Conservation (phyloP, 2,329 filamentous ascomycete genomes). For the Fusarium bactridioides region DNA sequence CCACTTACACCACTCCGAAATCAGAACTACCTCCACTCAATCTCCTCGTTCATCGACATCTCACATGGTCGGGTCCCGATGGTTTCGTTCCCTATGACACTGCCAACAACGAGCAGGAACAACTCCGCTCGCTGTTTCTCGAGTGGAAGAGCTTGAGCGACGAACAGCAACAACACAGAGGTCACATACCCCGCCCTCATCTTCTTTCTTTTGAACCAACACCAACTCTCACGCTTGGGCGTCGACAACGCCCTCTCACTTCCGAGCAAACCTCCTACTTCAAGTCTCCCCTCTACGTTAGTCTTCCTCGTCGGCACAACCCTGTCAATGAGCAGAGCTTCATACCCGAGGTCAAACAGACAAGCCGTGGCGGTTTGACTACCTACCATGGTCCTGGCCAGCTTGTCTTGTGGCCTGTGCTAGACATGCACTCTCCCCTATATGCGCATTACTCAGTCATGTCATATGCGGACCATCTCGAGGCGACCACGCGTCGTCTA, state of each 20-base stretch:
- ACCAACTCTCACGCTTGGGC: conserved; percentile 89
- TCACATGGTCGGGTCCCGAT: conserved; percentile 30
- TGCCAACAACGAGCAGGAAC: conserved; percentile 46
- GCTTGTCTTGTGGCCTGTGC: conserved; percentile 87
- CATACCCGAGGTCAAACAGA: conserved; percentile 70
- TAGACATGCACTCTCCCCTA: conserved; percentile 73
- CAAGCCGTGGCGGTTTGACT: conserved; percentile 85
- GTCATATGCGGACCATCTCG: conserved; percentile 80
- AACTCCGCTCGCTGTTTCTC: conserved; percentile 46
- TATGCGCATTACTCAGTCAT: conserved; percentile 72
- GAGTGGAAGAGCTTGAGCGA: conserved; percentile 45
- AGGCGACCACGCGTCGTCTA: conserved; percentile 75
- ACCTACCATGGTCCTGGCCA: conserved; percentile 97
- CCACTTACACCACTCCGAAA: not conserved
- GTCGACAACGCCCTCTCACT: conserved; percentile 71
- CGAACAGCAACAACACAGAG: conserved; percentile 13
- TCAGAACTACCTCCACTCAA: conserved; percentile 23
- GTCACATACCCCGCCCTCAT: conserved; percentile 65
- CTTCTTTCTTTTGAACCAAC: conserved; percentile 84
- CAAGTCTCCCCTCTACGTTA: conserved; percentile 49
- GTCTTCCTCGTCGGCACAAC: conserved; percentile 21
- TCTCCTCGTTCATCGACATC: conserved; percentile 45
- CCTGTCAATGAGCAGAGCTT: conserved; percentile 46
- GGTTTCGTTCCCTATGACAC: conserved; percentile 44
- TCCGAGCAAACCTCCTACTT: conserved; percentile 56